These are phyloP conservation scores for Epichloe gansuensis DNA, from an alignment of 2,329 filamentous ascomycete species.

Conservation along the genomic window DNA sequence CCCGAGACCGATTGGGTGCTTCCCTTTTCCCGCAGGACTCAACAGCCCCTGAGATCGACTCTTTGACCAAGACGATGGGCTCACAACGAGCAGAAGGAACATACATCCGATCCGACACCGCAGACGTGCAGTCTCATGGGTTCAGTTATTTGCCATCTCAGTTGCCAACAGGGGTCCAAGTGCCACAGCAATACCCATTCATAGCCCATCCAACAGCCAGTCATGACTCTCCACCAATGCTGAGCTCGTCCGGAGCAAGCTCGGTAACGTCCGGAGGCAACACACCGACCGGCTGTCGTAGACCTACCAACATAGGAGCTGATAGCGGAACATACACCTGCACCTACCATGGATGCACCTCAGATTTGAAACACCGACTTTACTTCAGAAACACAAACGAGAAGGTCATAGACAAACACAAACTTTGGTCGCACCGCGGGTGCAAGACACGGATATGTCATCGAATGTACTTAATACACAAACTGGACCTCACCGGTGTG, in stretches of 20 bases:
- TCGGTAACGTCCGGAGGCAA: conserved; percentile 26
- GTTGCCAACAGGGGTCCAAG: conserved; percentile 25
- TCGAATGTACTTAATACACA: conserved; percentile 65
- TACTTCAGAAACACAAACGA: conserved; percentile 90
- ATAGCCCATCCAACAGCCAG: conserved; percentile 25
- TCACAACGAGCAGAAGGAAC: conserved; percentile 9
- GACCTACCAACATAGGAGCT: conserved; percentile 52
- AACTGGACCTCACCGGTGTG: conserved; percentile 85
- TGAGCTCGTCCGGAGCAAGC: conserved; percentile 34
- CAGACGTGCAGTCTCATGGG: not conserved
- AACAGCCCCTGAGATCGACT: conserved; percentile 30
- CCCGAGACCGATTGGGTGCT: conserved; percentile 56
- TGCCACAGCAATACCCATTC: conserved; percentile 42
- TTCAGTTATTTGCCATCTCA: conserved; percentile 18
- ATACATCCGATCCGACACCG: conserved; percentile 8
- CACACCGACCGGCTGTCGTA: conserved; percentile 25
- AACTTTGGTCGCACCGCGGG: conserved; percentile 20
- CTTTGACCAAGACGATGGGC: conserved; percentile 24
- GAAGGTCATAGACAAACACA: conserved; percentile 78
- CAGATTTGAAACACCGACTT: conserved; percentile 76
- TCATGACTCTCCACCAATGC: conserved; percentile 23
- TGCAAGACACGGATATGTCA: conserved; percentile 27
- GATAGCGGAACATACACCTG: conserved; percentile 90
- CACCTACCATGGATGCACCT: conserved; percentile 85
- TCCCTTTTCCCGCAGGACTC: conserved; percentile 60